Percentiles rank a stretch among this genome's conserved stretches.
phyloP scores from a whole-genome alignment of 495 filamentous ascomycete species.

The Penicillium daleae region DNA sequence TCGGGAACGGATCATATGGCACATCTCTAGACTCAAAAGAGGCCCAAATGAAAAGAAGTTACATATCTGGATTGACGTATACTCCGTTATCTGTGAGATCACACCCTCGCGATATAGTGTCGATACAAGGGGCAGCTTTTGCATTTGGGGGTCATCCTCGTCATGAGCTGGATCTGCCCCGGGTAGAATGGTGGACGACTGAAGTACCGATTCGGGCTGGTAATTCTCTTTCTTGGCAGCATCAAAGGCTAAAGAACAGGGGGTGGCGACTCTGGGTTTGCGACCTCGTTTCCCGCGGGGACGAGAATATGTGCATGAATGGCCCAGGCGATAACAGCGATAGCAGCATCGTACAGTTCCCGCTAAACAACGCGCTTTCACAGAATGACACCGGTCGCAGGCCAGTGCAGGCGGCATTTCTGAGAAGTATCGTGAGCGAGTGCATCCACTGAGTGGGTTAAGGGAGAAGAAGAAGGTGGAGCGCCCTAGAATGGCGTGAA shows the following conservation, averaged over 20 bases:
- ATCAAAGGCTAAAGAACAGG: not conserved
- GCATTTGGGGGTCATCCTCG: not conserved
- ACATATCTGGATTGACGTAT: conserved; percentile 10
- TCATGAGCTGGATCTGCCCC: not conserved
- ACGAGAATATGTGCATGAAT: conserved; percentile 13
- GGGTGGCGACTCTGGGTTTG: not conserved
- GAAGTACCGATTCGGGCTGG: not conserved
- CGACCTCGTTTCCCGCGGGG: conserved; percentile 14
- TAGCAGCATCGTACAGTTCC: conserved; percentile 15
- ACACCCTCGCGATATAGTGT: not conserved
- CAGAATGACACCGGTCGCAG: conserved; percentile 18
- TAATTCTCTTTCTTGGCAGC: not conserved
- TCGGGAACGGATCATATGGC: conserved; percentile 9
- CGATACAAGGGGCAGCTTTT: not conserved
- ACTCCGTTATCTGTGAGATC: conserved; percentile 5
- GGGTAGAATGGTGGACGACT: not conserved
- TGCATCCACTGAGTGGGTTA: not conserved
- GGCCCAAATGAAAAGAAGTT: conserved; percentile 13
- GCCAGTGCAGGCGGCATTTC: conserved; percentile 4
- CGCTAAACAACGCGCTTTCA: conserved; percentile 13
- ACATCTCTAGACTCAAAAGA: conserved; percentile 5
- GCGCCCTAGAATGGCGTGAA: not conserved
- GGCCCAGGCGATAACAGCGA: conserved; percentile 18
- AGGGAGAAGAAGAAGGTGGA: not conserved
- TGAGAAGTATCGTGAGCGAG: not conserved